These are phyloP conservation scores for Berkeleyomyces rouxiae DNA, from an alignment of 2,329 filamentous ascomycete genomes.

Conservation along the genomic window DNA sequence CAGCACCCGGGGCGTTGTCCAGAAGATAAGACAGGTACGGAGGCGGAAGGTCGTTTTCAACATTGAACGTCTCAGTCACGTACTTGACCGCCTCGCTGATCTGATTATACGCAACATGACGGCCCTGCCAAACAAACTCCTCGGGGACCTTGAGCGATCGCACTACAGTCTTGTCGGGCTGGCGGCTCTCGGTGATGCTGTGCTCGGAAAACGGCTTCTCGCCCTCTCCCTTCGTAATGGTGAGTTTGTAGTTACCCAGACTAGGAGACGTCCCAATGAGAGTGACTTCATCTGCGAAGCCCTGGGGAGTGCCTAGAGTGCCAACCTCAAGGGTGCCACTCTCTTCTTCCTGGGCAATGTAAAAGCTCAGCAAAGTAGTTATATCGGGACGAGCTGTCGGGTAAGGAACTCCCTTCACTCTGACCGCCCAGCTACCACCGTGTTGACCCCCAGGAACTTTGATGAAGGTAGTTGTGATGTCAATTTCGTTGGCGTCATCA, in stretches of 20 bases:
- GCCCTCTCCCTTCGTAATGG: conserved; percentile 53
- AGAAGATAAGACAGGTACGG: conserved; percentile 77
- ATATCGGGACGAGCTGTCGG: conserved; percentile 49
- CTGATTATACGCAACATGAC: conserved; percentile 42
- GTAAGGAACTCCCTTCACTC: conserved; percentile 67
- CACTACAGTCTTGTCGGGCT: conserved; percentile 60
- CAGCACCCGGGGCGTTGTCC: conserved; percentile 46
- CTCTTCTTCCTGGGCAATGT: conserved; percentile 71
- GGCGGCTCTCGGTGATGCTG: conserved; percentile 48
- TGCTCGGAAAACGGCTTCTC: conserved; percentile 48
- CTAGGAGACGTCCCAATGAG: conserved; percentile 53
- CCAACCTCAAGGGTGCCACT: conserved; percentile 45
- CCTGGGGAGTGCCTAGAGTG: conserved; percentile 26
- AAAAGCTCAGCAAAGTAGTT: conserved; percentile 68
- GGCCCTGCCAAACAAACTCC: conserved; percentile 69
- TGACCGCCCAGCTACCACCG: conserved; percentile 81
- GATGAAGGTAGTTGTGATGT: conserved; percentile 84
- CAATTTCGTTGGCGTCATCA: conserved; percentile 72
- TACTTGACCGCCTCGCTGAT: conserved; percentile 34
- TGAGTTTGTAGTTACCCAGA: conserved; percentile 65
- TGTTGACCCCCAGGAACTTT: conserved; percentile 75
- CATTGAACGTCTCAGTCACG: conserved; percentile 32
- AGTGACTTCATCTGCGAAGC: conserved; percentile 44
- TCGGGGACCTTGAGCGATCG: conserved; percentile 50
- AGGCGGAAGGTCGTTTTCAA: conserved; percentile 57